Conservation (phyloP, 108 stramenopile genomes). For the Cafeteria roenbergensis region DNA sequence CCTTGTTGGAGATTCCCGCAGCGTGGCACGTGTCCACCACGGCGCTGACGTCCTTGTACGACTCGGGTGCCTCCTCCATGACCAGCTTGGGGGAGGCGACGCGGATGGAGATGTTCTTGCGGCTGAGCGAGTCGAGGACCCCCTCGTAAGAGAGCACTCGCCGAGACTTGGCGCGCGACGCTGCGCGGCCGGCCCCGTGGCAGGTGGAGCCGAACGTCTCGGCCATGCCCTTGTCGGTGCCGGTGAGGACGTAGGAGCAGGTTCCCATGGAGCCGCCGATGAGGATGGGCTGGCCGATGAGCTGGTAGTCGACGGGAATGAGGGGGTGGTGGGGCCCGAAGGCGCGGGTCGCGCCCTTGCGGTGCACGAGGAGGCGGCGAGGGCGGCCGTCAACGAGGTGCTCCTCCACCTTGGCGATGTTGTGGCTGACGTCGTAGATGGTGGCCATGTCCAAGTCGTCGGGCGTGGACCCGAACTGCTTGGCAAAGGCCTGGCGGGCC, state of each 20-base stretch:
- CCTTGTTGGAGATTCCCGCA: conserved; percentile 63
- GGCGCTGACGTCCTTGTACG: conserved; percentile 58
- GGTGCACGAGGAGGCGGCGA: conserved; percentile 64
- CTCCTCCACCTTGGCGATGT: conserved; percentile 70
- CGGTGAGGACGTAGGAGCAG: conserved; percentile 51
- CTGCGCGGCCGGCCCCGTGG: conserved; percentile 68
- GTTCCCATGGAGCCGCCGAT: conserved; percentile 77
- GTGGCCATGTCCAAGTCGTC: conserved; percentile 73
- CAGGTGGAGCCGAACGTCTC: conserved; percentile 71
- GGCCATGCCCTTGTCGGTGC: conserved; percentile 62
- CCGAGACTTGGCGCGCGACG: conserved; percentile 54
- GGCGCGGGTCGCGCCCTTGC: conserved; percentile 65
- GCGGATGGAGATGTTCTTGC: conserved; percentile 61
- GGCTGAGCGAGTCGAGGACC: conserved; percentile 45
- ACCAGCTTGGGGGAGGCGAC: conserved; percentile 71
- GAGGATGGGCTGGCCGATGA: conserved; percentile 63
- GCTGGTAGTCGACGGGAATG: conserved; percentile 66
- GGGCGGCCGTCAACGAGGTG: conserved; percentile 54
- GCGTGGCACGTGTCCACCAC: conserved; percentile 67
- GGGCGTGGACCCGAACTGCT: conserved; percentile 54
- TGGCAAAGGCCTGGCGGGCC: conserved; percentile 59
- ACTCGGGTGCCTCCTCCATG: conserved; percentile 68
- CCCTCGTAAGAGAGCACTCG: conserved; percentile 47
- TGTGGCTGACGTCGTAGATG: conserved; percentile 68
- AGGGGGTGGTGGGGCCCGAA: conserved; percentile 68